These are phyloP conservation scores for Quercus tomentella DNA, from an alignment of 331 rosid species.

Conservation along the genomic window DNA sequence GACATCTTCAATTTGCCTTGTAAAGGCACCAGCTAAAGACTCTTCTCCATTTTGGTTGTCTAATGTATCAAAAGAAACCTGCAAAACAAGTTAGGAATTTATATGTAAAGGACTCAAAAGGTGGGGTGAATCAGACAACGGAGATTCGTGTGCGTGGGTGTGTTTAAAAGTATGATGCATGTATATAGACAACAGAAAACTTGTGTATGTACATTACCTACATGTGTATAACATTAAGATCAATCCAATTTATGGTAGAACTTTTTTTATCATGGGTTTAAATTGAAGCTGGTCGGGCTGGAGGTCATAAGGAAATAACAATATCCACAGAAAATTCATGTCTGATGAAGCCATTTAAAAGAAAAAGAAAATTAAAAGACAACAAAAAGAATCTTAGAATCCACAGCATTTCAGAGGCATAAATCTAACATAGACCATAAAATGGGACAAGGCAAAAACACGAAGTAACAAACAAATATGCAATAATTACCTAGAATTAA, in stretches of 20 bases:
- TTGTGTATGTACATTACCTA: neutral
- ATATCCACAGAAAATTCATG: neutral
- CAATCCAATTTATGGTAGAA: neutral
- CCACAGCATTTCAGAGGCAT: neutral
- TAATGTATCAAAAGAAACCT: constrained; percentile 23
- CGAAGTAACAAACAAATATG: neutral
- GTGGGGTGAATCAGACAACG: neutral
- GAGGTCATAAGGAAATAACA: neutral
- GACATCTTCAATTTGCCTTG: constrained; percentile 41
- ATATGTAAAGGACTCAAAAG: neutral
- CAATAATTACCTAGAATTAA: neutral
- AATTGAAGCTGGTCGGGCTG: neutral
- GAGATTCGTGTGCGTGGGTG: neutral
- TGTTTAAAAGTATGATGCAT: neutral
- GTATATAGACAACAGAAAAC: neutral
- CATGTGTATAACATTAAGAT: neutral
- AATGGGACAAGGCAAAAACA: neutral
- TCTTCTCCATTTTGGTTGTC: constrained; percentile 44
- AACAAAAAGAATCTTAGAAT: neutral
- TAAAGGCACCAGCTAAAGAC: constrained; percentile 23
- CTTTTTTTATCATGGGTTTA: neutral
- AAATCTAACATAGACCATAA: neutral
- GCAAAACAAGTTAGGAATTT: constrained; percentile 10
- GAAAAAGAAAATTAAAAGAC: neutral
- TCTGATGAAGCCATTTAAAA: neutral